These are phyloP conservation scores for Pleurotus ostreatus DNA, from an alignment of 768 basidiomycete genomes.

Conservation along the genomic window DNA sequence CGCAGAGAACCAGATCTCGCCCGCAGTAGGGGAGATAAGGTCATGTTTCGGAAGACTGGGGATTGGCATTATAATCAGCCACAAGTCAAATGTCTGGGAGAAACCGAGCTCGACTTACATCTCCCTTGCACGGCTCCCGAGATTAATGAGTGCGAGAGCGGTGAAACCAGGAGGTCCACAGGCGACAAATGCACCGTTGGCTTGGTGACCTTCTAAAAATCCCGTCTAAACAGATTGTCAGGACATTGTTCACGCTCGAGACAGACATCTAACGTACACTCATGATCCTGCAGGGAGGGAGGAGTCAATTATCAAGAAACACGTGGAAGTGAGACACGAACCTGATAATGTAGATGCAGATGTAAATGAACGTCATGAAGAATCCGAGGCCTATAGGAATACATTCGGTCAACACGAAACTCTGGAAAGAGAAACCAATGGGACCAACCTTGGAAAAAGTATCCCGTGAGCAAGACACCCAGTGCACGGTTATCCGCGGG, in stretches of 20 bases:
- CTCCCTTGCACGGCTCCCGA: conserved; percentile 31
- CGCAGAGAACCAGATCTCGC: conserved; percentile 40
- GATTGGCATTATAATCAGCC: not conserved
- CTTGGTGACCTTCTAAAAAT: conserved; percentile 43
- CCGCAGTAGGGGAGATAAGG: conserved; percentile 32
- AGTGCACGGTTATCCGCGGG: conserved; percentile 30
- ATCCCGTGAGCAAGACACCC: conserved; percentile 39
- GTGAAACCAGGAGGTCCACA: conserved; percentile 49
- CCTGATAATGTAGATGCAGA: conserved; percentile 46
- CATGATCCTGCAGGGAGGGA: conserved; percentile 28
- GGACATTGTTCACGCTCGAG: no score
- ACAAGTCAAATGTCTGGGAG: not conserved
- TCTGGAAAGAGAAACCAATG: not conserved
- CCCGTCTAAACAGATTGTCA: conserved; percentile 28
- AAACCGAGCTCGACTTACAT: conserved; percentile 25
- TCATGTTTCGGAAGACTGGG: conserved; percentile 28
- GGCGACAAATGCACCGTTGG: conserved; percentile 44
- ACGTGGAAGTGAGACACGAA: conserved; percentile 12
- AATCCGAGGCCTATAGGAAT: conserved; percentile 32
- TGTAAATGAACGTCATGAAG: conserved; percentile 48
- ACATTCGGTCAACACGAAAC: not conserved
- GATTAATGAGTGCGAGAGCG: conserved; percentile 40
- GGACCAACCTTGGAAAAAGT: conserved; percentile 42
- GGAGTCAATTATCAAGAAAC: not conserved
- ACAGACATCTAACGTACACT: conserved; percentile 21